These are phyloP conservation scores for Colletotrichum echinochloae DNA, from an alignment of 2,329 filamentous ascomycete species.

Conservation along the genomic window DNA sequence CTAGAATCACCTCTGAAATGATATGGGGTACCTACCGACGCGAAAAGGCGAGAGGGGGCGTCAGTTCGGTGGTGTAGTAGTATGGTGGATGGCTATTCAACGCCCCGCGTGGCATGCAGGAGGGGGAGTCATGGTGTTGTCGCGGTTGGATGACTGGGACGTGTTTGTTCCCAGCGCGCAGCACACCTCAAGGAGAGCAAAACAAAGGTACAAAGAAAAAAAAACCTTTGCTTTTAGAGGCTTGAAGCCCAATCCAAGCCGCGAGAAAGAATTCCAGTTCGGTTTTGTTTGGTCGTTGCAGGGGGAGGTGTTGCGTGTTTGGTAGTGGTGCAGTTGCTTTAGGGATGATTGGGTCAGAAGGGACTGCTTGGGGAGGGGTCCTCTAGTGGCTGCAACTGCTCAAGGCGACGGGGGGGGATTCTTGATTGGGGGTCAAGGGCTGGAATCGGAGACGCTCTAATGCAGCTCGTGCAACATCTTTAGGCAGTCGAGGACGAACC, in stretches of 20 bases:
- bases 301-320: constrained; percentile 5
- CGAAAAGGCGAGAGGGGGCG: not conserved
- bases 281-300: constrained; percentile 27
- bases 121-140: constrained; percentile 1
- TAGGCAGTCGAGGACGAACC: not conserved
- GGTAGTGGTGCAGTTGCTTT: not conserved
- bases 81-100: not conserved
- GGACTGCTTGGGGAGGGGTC: too few relatives aligned
- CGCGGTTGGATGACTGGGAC: constrained; percentile 7
- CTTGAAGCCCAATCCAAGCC: not conserved
- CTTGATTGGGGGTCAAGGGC: not conserved
- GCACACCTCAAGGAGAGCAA: not conserved
- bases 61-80: not conserved
- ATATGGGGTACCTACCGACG: not conserved
- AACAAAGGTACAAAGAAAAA: too few relatives aligned
- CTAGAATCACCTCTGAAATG: not conserved
- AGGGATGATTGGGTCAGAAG: constrained; percentile 20
- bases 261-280: not conserved
- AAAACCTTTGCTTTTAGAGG: too few relatives aligned
- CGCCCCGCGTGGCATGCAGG: constrained; percentile 4
- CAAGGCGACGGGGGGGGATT: not conserved
- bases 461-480: not conserved
- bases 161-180: not conserved
- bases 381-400: not conserved
- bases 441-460: constrained; percentile 5